Evolutionary conservation across 495 filamentous ascomycete genomes (phyloP), one percentile per base, ranked within the genome.

Genomic region (Bathelium albidoporum): DNA sequence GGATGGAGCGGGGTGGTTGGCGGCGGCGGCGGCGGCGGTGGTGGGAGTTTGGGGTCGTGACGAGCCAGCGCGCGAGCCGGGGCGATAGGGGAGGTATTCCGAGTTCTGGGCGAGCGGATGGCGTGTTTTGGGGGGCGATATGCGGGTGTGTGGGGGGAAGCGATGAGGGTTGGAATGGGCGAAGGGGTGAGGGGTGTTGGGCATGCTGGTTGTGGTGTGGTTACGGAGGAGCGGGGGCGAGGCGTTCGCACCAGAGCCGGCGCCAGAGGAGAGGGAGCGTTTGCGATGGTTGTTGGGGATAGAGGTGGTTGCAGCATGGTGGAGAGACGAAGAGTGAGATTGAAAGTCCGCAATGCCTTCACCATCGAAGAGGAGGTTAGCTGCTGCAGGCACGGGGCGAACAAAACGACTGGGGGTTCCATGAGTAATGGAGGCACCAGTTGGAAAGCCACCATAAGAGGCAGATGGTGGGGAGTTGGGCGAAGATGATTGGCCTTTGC

Each of bases 221-320:
- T 76, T 93, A 31, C 85, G 86, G 61, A 78, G 97, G 62, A 82
- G 49, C 16, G 49, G 49, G 26, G 49, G 49, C 20, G 49, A 55
- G 49, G 20, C 49, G 26, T 55, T 55, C 7, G 49, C 22, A 7
- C 2, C 16, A 5, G 49, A 9, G 49, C 20, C 49, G 20, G 24
- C 22, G 24, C 49, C 49, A 16, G 49, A 55, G 22, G 49, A 55
- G 20, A 55, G 24, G 24, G 49, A 55, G 20, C 49, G 49, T 55
- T 55, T 55, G 9, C 49, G 26, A 10, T 28, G 49, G 49, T 7
- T 55, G 24, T 9, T 9, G 9, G 49, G 24, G 0, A 29, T 55
- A 20, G 49, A 28, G 49, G 49, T 55, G 12, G 49, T 28, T 20
- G 24, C 49, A 20, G 49, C 49, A 10, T 55, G 49, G 49, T 55